Base-by-base conservation (phyloP, 1,284 basidiomycete genomes). In the Porphyrellus sp. region DNA sequence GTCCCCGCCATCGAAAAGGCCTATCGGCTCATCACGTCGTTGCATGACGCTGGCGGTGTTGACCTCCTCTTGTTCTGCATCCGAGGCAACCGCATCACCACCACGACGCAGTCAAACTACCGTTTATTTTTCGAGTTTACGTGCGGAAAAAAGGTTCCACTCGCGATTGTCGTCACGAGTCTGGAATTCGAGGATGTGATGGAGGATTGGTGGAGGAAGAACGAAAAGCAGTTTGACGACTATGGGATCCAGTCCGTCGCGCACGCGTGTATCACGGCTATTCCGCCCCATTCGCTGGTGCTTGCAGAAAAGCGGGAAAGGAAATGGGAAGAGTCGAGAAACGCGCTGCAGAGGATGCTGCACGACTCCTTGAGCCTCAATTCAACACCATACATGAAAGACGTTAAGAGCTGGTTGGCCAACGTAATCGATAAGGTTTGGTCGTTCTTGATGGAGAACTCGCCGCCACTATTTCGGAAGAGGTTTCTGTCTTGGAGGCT, bases 1-100 rank as follows among this genome's bases (percentile, higher is more conserved):
- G 30, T 50, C 3, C 13, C 21, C 6, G 34, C 49, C 27, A 48
- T 50, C 21, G 44, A 50, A 38, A 40, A 52, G n/a, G 52, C 49
- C 2, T 8, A 45, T 6, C 2, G 11, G 25, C 49, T 53, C 7
- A 9, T 40, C 21, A 28, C 8, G 4, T 39, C 34, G 7, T 18
- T 53, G 5, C 35, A 40, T 8, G 12, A 21, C 2, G 11, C 42
- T 2, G 52, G 52, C 11, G 52, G 52, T 6, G 8, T 53, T 15
- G 37, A 52, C 21, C 52, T 54, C 31, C 31, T 53, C 11, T n/a
- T 53, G 2, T 40, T 51, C n/a, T 51, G 50, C 28, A 18, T 34
- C 5, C 35, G 37, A 13, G 50, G 30, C 6, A 12, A 18, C 8
- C 28, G 50, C 1, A 23, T 51, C 20, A 50, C 45, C 2, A 3